Conservation (phyloP, 768 basidiomycete species). For the Psilocybe azurescens region DNA sequence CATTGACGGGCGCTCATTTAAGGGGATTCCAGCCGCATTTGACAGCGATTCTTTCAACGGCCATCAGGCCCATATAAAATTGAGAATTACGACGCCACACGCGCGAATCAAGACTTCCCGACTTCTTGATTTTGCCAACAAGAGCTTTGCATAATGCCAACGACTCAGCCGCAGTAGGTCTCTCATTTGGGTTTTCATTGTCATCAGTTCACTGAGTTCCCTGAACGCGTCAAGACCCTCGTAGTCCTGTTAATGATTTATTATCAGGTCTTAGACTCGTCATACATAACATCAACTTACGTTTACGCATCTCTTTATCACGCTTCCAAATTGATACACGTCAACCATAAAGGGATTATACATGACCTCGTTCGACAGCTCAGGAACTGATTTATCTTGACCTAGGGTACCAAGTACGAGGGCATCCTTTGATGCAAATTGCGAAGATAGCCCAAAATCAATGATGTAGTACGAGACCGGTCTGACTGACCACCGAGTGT, state of each 20-base stretch:
- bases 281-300: not conserved
- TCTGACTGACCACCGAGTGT: slow-evolving; percentile 23
- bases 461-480: slow-evolving; percentile 33
- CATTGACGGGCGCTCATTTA: too few species aligned
- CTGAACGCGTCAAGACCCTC: slow-evolving; percentile 2
- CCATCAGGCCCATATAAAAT: not conserved
- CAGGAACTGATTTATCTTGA: slow-evolving; percentile 32
- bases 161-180: not conserved
- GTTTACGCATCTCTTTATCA: slow-evolving; percentile 7
- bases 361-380: slow-evolving; percentile 22
- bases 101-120: not conserved
- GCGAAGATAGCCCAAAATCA: slow-evolving; percentile 28
- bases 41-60: not conserved
- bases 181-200: not conserved
- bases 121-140: not conserved
- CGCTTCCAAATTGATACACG: slow-evolving; percentile 33
- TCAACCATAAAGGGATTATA: slow-evolving; percentile 35
- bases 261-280: not conserved
- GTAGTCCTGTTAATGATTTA: not conserved
- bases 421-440: not conserved
- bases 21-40: not conserved
- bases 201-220: slow-evolving; percentile 1
- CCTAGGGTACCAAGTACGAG: slow-evolving; percentile 15
- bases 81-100: not conserved
- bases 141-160: not conserved